These are phyloP conservation scores for Cercophora samala DNA, from an alignment of 495 filamentous ascomycete genomes.

Conservation along the genomic window DNA sequence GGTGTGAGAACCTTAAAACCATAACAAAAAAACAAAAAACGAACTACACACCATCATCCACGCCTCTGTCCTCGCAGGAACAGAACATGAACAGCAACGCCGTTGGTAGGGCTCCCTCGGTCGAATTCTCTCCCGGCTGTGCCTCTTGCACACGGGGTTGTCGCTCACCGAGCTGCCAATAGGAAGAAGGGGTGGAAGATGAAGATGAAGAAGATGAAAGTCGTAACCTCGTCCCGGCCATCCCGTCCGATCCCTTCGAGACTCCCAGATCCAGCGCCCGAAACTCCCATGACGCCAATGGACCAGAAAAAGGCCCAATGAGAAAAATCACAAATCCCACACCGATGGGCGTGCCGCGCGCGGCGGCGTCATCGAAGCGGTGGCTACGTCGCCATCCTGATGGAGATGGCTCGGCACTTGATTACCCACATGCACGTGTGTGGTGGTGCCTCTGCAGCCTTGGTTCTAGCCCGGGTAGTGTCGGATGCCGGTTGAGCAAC, in stretches of 20 bases:
- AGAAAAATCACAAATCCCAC: not conserved
- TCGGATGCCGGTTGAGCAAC: not conserved
- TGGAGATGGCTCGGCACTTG: not conserved
- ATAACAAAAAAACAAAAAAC: not conserved
- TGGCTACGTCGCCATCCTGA: not conserved
- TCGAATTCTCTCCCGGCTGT: not conserved
- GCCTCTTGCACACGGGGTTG: not conserved
- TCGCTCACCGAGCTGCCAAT: conserved; percentile 8
- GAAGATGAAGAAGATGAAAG: not conserved
- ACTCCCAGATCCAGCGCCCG: conserved; percentile 2
- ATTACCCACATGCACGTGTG: not conserved
- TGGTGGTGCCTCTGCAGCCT: not conserved
- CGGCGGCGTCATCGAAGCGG: not conserved
- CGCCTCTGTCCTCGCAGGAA: not conserved
- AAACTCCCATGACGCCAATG: conserved; percentile 10
- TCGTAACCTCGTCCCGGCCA: conserved; percentile 9
- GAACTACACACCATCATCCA: not conserved
- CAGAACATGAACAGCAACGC: not conserved
- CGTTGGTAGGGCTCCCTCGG: not conserved
- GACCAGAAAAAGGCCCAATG: not conserved
- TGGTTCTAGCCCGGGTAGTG: not conserved
- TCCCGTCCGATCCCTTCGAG: conserved; percentile 2
- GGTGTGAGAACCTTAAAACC: conserved; percentile 5
- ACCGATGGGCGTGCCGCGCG: not conserved
- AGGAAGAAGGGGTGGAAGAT: not conserved